Evolutionary conservation across 345 rosid genomes (phyloP).

Genomic region (Eucalyptus tenuipes): DNA sequence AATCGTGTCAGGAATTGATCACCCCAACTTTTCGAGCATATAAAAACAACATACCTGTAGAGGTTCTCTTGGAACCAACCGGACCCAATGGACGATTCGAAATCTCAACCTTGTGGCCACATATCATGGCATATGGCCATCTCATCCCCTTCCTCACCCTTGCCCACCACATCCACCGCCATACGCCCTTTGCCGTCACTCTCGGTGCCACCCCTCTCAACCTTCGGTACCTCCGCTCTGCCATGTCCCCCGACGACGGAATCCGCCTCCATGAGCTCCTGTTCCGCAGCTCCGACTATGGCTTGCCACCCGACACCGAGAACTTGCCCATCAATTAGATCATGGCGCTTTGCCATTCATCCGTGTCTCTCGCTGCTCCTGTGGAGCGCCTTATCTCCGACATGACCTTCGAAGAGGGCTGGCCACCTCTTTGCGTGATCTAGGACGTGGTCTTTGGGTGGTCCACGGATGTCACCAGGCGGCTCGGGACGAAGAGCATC

Average conservation of each 20-base stretch:
- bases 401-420: conserved; percentile 2
- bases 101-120: not conserved
- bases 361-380: conserved; percentile 5
- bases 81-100: not conserved
- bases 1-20: too few species aligned
- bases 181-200: conserved; percentile 13
- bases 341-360: not conserved
- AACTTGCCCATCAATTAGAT: conserved; percentile 8
- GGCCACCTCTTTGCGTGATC: conserved; percentile 26
- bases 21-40: too few species aligned
- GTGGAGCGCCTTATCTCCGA: not conserved
- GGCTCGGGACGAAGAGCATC: conserved; percentile 9
- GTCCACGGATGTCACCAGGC: conserved; percentile 14
- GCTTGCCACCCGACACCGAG: conserved; percentile 34
- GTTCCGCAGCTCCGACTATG: conserved; percentile 14
- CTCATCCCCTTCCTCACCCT: conserved; percentile 35
- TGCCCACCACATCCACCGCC: conserved; percentile 9
- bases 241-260: not conserved
- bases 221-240: conserved; percentile 13
- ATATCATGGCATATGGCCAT: conserved; percentile 45
- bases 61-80: not conserved
- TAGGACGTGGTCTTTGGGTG: conserved; percentile 23
- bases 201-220: conserved; percentile 28
- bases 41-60: not conserved
- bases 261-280: conserved; percentile 14